Evolutionary conservation across 2,329 filamentous ascomycete species (phyloP), one percentile per base, ranked within the genome.

Genomic region (Diaporthe sp.): DNA sequence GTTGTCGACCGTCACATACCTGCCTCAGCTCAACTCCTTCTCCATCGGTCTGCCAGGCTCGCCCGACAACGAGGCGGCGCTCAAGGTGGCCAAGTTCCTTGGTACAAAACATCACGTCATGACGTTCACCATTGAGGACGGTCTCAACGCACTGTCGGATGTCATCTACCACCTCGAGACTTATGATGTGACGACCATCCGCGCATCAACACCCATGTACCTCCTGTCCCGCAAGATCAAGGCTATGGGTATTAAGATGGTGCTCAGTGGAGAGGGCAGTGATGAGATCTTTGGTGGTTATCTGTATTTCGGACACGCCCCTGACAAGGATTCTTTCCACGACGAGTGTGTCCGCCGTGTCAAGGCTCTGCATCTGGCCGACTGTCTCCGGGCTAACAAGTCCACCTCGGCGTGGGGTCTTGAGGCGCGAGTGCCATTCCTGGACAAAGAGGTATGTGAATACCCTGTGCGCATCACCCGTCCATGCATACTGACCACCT

Each of bases 221-320:
- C 89, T 99, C 78, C 91, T 99, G 65, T 97, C 95, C 77, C 93
- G 97, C 84, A 99, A 99, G 90, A 99, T 99, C 90, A 99, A 99
- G 90, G 97, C 96, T 49, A 96, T 98, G 93, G 97, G 97, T 78
- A 94, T 99, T 83, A 99, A 99, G 92, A 99, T 99, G 97, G 97
- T 99, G 75, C 90, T 99, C 77, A 97, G 94, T 82, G 97, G 97
- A 77, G 97, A 99, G 87, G 97, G 97, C 68, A 97, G 94, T 82
- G 97, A 99, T 85, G 97, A 99, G 87, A 98, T 98, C 84, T 98
- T 98, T 80, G 97, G 97, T 78, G 97, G 97, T 72, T 99, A 99
- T 86, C 92, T 99, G 28, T 99, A 99, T 90, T 99, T 99, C 92
- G 95, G 98, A 86, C 94, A 93, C 77, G 97, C 97, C 2, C 97